A percentile compares a stretch with the other conserved stretches of the same genome.
Evolutionary conservation across 106 monocot species (phyloP).

Genomic region (Alisma plantagoaquatica): DNA sequence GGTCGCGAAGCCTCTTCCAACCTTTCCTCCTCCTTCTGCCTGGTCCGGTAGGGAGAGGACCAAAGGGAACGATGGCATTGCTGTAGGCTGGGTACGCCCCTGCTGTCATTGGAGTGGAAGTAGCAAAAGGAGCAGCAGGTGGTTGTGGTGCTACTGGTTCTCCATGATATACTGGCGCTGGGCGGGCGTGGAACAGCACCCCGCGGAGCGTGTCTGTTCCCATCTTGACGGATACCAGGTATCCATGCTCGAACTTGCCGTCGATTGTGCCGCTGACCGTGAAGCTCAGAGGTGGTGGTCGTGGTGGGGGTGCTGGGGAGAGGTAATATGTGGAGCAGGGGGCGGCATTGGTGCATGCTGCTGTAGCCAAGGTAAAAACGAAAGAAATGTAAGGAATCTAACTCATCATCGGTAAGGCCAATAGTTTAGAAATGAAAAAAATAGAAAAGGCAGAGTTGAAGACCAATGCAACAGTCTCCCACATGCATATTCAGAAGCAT

Average conservation of each 20-base stretch:
- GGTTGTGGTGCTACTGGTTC: too few relatives aligned
- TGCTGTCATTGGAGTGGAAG: conserved; percentile 1
- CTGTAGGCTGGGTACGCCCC: background rate
- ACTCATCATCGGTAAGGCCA: too few relatives aligned
- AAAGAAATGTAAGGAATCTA: too few relatives aligned
- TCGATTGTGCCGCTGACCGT: conserved; percentile 60
- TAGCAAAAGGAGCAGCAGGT: too few relatives aligned
- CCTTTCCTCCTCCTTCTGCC: conserved; percentile 11
- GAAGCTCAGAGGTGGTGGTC: conserved; percentile 17
- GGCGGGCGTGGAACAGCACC: conserved; percentile 60
- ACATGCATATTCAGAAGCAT: too few relatives aligned
- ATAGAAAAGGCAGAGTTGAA: too few relatives aligned
- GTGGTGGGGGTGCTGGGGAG: too few relatives aligned
- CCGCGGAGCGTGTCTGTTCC: conserved; percentile 49
- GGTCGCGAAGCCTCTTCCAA: conserved; percentile 38
- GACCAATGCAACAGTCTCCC: too few relatives aligned
- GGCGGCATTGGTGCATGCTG: too few relatives aligned
- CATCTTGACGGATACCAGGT: conserved; percentile 63
- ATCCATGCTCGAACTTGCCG: conserved; percentile 78
- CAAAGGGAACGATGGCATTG: conserved; percentile 4
- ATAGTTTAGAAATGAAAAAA: too few relatives aligned
- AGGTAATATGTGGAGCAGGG: background rate
- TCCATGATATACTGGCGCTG: too few relatives aligned
- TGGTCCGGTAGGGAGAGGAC: conserved; percentile 1
- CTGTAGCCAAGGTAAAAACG: too few relatives aligned